phyloP scores from a whole-genome alignment of 306 rosid species.

The Erythrophleum fordii region DNA sequence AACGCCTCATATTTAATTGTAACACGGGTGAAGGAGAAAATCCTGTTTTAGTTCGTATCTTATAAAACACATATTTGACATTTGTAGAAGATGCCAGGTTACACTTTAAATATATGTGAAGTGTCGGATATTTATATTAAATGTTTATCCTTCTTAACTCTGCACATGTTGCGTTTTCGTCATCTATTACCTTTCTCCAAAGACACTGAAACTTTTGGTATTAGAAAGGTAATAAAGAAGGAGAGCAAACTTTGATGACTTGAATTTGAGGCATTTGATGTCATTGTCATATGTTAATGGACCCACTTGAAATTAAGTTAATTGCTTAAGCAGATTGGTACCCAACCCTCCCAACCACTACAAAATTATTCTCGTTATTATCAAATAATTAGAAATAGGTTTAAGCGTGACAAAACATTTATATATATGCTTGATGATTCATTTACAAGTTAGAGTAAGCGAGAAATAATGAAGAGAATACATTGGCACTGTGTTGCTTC shows the following conservation, averaged over 20 bases:
- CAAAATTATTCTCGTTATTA: slow-evolving; percentile 27
- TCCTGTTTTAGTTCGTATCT: too few species aligned
- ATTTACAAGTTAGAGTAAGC: not conserved
- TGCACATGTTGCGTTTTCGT: not conserved
- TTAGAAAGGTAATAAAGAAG: not conserved
- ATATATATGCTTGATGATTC: not conserved
- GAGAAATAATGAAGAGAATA: not conserved
- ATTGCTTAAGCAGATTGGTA: slow-evolving; percentile 39
- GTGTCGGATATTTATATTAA: too few species aligned
- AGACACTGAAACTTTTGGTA: not conserved
- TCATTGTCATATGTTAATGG: slow-evolving; percentile 27
- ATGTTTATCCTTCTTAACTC: too few species aligned
- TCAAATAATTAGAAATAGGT: slow-evolving; percentile 5
- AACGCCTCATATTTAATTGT: too few species aligned
- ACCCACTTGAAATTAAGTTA: slow-evolving; percentile 34
- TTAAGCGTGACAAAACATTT: not conserved
- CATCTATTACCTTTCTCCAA: slow-evolving; percentile 18
- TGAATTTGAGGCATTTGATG: slow-evolving; percentile 18
- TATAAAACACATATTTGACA: too few species aligned
- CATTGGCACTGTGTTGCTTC: not conserved
- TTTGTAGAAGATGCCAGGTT: too few species aligned
- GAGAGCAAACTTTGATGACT: not conserved
- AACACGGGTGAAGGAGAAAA: too few species aligned
- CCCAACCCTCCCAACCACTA: slow-evolving; percentile 39
- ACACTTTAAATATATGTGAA: too few species aligned